Conservation (phyloP, 2,329 filamentous ascomycete species). For the Fusarium sp. region DNA sequence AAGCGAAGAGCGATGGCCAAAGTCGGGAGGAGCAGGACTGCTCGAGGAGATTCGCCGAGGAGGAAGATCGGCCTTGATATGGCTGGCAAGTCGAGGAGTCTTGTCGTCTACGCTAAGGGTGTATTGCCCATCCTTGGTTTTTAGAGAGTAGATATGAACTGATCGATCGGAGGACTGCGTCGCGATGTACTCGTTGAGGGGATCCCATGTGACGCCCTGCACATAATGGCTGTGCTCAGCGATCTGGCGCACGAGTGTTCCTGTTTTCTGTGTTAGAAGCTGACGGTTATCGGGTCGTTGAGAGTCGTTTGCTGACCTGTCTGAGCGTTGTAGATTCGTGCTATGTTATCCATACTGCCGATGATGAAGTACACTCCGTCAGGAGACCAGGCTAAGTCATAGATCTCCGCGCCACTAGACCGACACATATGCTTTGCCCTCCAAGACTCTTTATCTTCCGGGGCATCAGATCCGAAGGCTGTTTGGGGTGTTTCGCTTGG, state of each 20-base stretch:
- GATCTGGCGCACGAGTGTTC: conserved; percentile 84
- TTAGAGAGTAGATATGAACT: conserved; percentile 95
- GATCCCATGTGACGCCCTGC: conserved; percentile 98
- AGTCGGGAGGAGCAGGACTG: conserved; percentile 90
- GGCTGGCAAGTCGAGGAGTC: conserved; percentile 83
- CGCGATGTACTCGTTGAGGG: conserved; percentile 95
- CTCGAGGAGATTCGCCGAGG: conserved; percentile 88
- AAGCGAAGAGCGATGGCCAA: conserved; percentile 73
- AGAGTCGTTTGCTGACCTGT: conserved; percentile 70
- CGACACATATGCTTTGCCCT: conserved; percentile 97
- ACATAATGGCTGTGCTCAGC: conserved; percentile 98
- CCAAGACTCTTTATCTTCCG: conserved; percentile 97
- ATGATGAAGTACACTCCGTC: conserved; percentile 97
- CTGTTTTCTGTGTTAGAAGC: conserved; percentile 44
- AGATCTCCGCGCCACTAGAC: conserved; percentile 94
- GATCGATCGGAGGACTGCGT: conserved; percentile 98
- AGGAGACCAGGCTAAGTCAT: conserved; percentile 98
- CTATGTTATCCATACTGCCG: conserved; percentile 99
- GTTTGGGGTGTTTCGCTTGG: conserved; percentile 80
- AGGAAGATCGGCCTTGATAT: conserved; percentile 87
- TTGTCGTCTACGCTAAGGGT: conserved; percentile 75
- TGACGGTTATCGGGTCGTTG: background rate
- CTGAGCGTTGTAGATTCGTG: conserved; percentile 93
- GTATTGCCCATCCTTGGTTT: conserved; percentile 96
- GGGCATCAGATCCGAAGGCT: conserved; percentile 81